Base-by-base conservation (phyloP, 2,329 filamentous ascomycete genomes). In the Colletotrichum magnum region DNA sequence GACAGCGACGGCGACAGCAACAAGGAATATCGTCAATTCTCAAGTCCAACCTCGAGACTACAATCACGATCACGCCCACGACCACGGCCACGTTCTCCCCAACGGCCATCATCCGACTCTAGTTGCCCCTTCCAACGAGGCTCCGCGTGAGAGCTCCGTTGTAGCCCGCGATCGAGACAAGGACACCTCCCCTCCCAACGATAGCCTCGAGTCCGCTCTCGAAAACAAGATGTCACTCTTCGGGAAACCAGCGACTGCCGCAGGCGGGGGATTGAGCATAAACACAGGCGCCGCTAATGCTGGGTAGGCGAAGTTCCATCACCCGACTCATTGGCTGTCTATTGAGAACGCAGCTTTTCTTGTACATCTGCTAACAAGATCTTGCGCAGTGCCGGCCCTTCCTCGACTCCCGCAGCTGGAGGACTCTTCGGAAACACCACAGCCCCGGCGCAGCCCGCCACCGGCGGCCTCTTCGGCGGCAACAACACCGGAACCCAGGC, bases 221-320 rank as follows among this genome's bases (percentile, higher is more conserved):
- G 24, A 24, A 24, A 24, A 52, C 24, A 67, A 50, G 47, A 50
- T 50, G 47, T 50, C 47, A 50, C 47, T 50, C n/a, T 50, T 50
- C 13, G 47, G 18, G 16, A 18, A 18, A 56, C 18, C 51, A 12
- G 24, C 51, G 24, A 54, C 3, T 32, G 21, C 24, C 26, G 9
- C 52, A 28, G 63, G 88, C 70, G 86, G 83, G 72, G 88, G 87
- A 76, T 83, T 91, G 72, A 89, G 86, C 75, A 90, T 91, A 80
- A 91, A 91, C 79, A 90, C 88, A 18, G 86, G 84, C 72, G 83
- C 87, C 67, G 89, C 89, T 71, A 90, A 90, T 77, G 78, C 84
- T 70, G 86, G 86, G 86, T 88, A 74, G 77, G 85, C 82, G 52
- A 16, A 21, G 16, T 13, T 16, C 13, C 16, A 16, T 68, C 47